Conservation (phyloP, 495 filamentous ascomycete species). For the Penicillium macrosclerotiorum region DNA sequence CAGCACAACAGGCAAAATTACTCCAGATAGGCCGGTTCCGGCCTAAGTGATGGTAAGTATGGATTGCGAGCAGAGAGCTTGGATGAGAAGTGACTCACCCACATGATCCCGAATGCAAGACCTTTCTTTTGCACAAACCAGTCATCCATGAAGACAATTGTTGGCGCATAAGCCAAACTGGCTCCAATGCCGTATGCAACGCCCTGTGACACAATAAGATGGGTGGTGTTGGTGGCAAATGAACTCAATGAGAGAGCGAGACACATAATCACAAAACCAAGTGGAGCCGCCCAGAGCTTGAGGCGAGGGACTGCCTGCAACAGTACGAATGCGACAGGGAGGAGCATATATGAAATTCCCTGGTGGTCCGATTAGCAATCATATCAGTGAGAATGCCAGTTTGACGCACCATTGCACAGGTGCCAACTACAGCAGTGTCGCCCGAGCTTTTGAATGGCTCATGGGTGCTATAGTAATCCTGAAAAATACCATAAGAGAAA, state of each 20-base stretch:
- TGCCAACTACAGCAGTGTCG: conserved; percentile 44
- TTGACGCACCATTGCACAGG: conserved; percentile 38
- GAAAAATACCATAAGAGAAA: conserved; percentile 61
- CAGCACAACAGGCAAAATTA: conserved; percentile 48
- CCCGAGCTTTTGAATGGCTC: conserved; percentile 43
- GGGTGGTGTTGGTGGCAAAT: conserved; percentile 40
- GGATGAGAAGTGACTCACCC: conserved; percentile 22
- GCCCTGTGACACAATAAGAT: conserved; percentile 52
- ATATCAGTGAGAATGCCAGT: background rate
- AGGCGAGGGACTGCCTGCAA: conserved; percentile 40
- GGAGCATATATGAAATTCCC: conserved; percentile 52
- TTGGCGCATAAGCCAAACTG: conserved; percentile 44
- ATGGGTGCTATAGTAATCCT: conserved; percentile 54
- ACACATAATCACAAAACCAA: conserved; percentile 44
- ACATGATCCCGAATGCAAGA: conserved; percentile 51
- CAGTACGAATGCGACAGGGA: conserved; percentile 42
- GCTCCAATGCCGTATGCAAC: conserved; percentile 48
- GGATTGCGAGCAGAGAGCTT: background rate
- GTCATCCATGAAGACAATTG: conserved; percentile 50
- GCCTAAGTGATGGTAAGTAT: conserved; percentile 19
- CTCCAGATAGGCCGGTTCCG: conserved; percentile 41
- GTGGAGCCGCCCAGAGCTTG: conserved; percentile 32
- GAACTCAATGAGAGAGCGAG: conserved; percentile 41
- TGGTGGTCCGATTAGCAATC: conserved; percentile 5
- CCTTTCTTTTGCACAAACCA: conserved; percentile 53